Percentiles rank a stretch among this genome's conserved stretches.
phyloP scores from a whole-genome alignment of 192 early-diverging fungal genomes.

The Rhizoclosmatium sp. region DNA sequence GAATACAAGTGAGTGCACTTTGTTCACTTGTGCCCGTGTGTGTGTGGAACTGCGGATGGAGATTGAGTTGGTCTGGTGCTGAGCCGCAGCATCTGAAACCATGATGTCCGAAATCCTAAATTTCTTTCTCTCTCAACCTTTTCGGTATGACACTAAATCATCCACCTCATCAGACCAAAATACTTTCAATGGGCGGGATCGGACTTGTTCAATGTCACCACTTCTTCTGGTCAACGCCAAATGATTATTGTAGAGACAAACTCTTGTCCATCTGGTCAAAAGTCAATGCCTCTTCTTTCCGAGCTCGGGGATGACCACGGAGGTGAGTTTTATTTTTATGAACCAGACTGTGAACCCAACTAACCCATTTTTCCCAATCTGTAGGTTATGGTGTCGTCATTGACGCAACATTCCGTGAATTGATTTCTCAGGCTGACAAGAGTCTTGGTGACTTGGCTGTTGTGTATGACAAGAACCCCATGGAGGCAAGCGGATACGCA shows the following conservation, averaged over 20 bases:
- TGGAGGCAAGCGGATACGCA: slow-evolving; percentile 88
- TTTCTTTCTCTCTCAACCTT: too few relatives aligned
- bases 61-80: too few relatives aligned
- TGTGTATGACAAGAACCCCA: slow-evolving; percentile 86
- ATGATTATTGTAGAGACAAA: slow-evolving; percentile 94
- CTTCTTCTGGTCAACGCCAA: slow-evolving; percentile 80
- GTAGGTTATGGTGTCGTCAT: slow-evolving; percentile 76
- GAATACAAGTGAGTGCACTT: slow-evolving; percentile 36
- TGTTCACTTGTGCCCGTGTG: not conserved
- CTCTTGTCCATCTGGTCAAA: slow-evolving; percentile 89
- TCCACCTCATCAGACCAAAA: slow-evolving; percentile 55
- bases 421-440: slow-evolving; percentile 68
- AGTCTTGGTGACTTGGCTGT: slow-evolving; percentile 78
- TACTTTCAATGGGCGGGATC: slow-evolving; percentile 88
- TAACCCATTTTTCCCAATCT: not conserved
- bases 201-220: slow-evolving; percentile 90
- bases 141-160: too few relatives aligned
- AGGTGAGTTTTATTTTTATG: too few relatives aligned
- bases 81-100: too few relatives aligned
- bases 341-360: too few relatives aligned
- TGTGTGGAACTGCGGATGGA: too few relatives aligned
- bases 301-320: slow-evolving; percentile 77
- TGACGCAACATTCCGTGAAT: slow-evolving; percentile 75
- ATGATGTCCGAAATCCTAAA: too few relatives aligned
- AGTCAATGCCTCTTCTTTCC: slow-evolving; percentile 86